Conservation (phyloP, 202 grass and related monocot species). For the Elaeis oleifera region DNA sequence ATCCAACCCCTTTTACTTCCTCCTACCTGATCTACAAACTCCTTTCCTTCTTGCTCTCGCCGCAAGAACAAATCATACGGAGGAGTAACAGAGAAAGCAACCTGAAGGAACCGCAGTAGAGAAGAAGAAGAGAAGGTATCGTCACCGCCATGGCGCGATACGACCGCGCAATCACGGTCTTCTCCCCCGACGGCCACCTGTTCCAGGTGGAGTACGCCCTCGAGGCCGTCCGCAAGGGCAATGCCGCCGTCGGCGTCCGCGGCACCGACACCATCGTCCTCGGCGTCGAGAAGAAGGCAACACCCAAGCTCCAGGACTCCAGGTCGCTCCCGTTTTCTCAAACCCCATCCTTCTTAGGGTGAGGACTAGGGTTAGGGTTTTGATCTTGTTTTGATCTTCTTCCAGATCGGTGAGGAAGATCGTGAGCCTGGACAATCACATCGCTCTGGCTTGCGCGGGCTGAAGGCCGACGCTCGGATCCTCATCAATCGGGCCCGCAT, state of each 20-base stretch:
- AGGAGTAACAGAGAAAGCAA: too few species aligned
- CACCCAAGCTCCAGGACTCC: constrained; percentile 94
- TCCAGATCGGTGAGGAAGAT: constrained; percentile 83
- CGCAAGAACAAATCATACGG: too few species aligned
- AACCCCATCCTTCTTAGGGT: background rate
- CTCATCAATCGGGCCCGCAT: constrained; percentile 90
- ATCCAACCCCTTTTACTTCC: too few species aligned
- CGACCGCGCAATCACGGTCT: constrained; percentile 96
- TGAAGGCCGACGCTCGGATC: constrained; percentile 90
- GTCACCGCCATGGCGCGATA: constrained; percentile 59
- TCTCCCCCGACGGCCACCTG: constrained; percentile 94
- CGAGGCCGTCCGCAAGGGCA: constrained; percentile 93
- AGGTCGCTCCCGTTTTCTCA: constrained; percentile 24
- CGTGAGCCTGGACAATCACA: constrained; percentile 78
- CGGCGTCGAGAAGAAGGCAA: constrained; percentile 98
- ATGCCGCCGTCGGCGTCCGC: constrained; percentile 95
- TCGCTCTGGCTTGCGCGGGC: constrained; percentile 86
- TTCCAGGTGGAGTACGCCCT: constrained; percentile 99
- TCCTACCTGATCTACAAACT: too few species aligned
- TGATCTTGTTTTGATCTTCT: constrained; percentile 3
- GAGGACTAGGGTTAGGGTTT: background rate
- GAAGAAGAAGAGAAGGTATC: too few species aligned
- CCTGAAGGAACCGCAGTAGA: too few species aligned
- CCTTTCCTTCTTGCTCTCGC: too few species aligned
- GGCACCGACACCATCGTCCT: constrained; percentile 89